Evolutionary conservation across 768 basidiomycete species (phyloP), one percentile per base, ranked within the genome.

Genomic region (Hygrophorus pudorinus): DNA sequence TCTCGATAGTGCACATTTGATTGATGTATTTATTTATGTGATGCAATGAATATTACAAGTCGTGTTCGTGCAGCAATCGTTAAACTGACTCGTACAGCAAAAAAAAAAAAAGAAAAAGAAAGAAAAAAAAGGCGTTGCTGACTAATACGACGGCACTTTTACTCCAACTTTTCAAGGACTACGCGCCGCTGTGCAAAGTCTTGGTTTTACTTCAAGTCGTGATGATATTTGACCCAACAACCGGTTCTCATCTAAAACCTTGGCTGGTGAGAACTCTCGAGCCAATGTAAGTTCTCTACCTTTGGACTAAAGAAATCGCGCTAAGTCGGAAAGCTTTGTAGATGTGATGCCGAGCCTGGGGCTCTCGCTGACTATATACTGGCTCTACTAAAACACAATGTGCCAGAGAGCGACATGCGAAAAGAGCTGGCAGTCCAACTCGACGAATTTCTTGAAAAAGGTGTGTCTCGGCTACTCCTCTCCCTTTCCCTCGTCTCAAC

Each of bases 331-430:
- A 45, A 46, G 6, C 41, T 38, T 50, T 42, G 12, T 52, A 96
- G 93, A 73, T 94, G 90, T 62, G 94, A 98, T 60, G 94, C 94
- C 33, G 94, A 98, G 59, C 92, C 94, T 24, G 78, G 80, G 24
- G 89, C 91, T 27, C 79, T 98, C 41, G 83, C 89, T 3, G 91
- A 97, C 59, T 98, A 97, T 60, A 83, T 97, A 53, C 77, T 96
- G 39, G 94, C 94, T 12, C 70, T 98, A 42, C 68, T 98, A 47
- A 90, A 91, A 60, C 89, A 93, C 60, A 88, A 89, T 63, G 83
- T 81, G 1, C 72, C 85, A 3, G 85, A 92, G 58, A 60, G 64
- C 17, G 87, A 93, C 51, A 81, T 97, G 74, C 73, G 85, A 51
- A 78, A 78, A 52, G 86, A 90, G 57, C 67, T 96, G 44, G 59